Percentiles rank a stretch among this genome's conserved stretches.
Conservation (phyloP, 1,284 basidiomycete genomes). For the Ustanciosporium gigantosporum region DNA sequence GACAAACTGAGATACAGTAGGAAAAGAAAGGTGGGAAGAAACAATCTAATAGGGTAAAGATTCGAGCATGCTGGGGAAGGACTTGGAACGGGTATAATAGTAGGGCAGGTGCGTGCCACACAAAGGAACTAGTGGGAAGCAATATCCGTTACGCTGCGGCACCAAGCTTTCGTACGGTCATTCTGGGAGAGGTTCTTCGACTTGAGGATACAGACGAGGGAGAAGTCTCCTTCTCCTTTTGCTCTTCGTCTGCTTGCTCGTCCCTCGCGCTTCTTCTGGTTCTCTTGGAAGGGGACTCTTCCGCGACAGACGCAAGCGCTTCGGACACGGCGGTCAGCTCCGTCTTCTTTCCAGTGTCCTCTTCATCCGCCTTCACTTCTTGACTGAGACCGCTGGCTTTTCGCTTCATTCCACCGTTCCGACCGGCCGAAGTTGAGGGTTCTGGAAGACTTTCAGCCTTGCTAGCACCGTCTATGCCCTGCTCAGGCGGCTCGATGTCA, state of each 20-base stretch:
- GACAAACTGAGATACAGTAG: no score
- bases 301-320: constrained; percentile 1
- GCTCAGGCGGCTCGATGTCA: constrained; percentile 7
- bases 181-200: constrained; percentile 33
- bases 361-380: constrained; percentile 17
- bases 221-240: constrained; percentile 12
- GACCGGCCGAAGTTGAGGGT: constrained; percentile 2
- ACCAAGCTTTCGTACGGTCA: constrained; percentile 25
- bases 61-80: no score
- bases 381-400: constrained; percentile 39
- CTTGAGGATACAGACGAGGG: constrained; percentile 30
- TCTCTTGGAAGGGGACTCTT: constrained; percentile 25
- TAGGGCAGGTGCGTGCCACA: no score
- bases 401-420: constrained; percentile 12
- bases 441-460: not conserved
- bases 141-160: no score
- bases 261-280: constrained; percentile 7
- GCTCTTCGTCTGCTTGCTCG: not conserved
- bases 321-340: not conserved
- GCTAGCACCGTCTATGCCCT: not conserved
- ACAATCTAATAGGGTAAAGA: no score
- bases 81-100: no score
- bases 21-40: no score
- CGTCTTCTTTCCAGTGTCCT: not conserved
- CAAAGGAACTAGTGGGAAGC: no score